Evolutionary conservation across 495 filamentous ascomycete species (phyloP).

Genomic region (Aspergillus incahuasiensis): DNA sequence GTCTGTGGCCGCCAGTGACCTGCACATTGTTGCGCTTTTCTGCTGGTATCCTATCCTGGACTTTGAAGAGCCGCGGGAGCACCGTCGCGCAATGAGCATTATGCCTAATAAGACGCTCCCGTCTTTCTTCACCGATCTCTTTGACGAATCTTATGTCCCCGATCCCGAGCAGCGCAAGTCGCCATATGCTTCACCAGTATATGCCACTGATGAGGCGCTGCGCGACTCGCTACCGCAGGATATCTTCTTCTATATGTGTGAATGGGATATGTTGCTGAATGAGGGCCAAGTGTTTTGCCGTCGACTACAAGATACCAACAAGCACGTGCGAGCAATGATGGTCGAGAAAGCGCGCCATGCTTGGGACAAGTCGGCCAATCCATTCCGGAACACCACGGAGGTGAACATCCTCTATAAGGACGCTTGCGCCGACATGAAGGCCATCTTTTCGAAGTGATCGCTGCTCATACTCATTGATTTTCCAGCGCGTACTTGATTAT

Average conservation of each 20-base stretch:
- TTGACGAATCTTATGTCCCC: conserved; percentile 76
- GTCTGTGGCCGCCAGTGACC: conserved; percentile 27
- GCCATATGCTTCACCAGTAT: conserved; percentile 60
- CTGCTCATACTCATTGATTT: not conserved
- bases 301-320: conserved; percentile 58
- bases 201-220: conserved; percentile 52
- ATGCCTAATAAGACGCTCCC: conserved; percentile 71
- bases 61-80: conserved; percentile 68
- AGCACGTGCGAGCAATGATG: conserved; percentile 64
- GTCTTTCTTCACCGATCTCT: conserved; percentile 71
- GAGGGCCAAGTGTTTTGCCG: conserved; percentile 69
- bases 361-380: conserved; percentile 86
- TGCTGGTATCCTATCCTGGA: conserved; percentile 85
- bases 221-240: conserved; percentile 52
- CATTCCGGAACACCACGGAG: conserved; percentile 51
- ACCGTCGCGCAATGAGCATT: conserved; percentile 61
- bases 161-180: conserved; percentile 45
- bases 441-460: conserved; percentile 30
- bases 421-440: conserved; percentile 44
- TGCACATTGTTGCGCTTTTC: conserved; percentile 53
- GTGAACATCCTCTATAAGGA: conserved; percentile 40
- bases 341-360: conserved; percentile 71
- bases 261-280: conserved; percentile 84
- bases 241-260: conserved; percentile 73
- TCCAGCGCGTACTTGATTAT: not conserved